Conservation (phyloP, 805 yeast species). For the Yamadazyma insecticola region DNA sequence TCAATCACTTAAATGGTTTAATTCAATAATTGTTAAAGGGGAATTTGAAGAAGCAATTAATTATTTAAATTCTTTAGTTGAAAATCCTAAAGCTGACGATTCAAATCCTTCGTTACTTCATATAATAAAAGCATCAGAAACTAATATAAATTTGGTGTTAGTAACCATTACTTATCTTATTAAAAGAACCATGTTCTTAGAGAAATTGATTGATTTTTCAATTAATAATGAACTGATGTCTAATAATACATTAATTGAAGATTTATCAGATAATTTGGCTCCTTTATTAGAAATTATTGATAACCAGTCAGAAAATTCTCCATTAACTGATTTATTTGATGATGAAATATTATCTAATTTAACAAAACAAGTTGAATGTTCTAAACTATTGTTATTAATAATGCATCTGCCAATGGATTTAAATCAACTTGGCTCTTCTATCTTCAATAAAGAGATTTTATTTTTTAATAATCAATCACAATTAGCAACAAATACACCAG, state of each 20-base stretch:
- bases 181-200: conserved; percentile 20
- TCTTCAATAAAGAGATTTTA: conserved; percentile 8
- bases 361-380: conserved; percentile 23
- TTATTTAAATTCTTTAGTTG: conserved; percentile 6
- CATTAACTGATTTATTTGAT: conserved; percentile 11
- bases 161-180: conserved; percentile 21
- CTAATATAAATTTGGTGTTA: no score
- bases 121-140: no score
- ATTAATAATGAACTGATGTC: conserved; percentile 2
- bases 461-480: conserved; percentile 5
- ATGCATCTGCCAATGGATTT: conserved; percentile 14
- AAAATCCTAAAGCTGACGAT: no score
- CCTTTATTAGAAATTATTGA: conserved; percentile 24
- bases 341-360: conserved; percentile 11
- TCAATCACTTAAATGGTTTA: conserved; percentile 9
- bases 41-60: conserved; percentile 5
- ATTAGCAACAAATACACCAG: conserved; percentile 3
- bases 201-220: conserved; percentile 11
- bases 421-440: conserved; percentile 7
- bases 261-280: conserved; percentile 20
- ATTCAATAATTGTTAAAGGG: conserved; percentile 5
- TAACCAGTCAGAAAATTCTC: conserved; percentile 2
- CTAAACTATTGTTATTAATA: conserved; percentile 15
- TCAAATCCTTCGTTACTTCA: no score
- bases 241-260: conserved; percentile 15